A percentile compares a stretch with the other conserved stretches of the same genome.
Evolutionary conservation across 768 basidiomycete genomes (phyloP).

Genomic region (Collybia mongolica): DNA sequence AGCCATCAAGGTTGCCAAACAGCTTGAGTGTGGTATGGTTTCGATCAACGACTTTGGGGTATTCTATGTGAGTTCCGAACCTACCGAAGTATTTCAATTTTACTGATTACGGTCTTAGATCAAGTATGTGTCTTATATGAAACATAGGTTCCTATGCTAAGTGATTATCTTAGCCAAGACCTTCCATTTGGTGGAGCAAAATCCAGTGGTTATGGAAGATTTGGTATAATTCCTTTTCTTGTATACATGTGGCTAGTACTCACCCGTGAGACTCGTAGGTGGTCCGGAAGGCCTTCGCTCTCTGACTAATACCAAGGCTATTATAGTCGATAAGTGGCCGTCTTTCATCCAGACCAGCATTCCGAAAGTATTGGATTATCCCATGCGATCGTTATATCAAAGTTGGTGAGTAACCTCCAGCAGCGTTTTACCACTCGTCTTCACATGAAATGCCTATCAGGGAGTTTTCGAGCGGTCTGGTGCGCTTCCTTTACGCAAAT

Average conservation of each 20-base stretch:
- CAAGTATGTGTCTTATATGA: slow-evolving; percentile 49
- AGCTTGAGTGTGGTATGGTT: slow-evolving; percentile 94
- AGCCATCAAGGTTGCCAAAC: slow-evolving; percentile 77
- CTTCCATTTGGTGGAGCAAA: slow-evolving; percentile 95
- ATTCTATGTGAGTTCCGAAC: slow-evolving; percentile 63
- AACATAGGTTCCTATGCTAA: slow-evolving; percentile 11
- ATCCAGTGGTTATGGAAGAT: slow-evolving; percentile 89
- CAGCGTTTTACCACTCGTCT: too few species aligned
- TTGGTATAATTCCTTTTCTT: slow-evolving; percentile 49
- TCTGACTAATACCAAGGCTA: slow-evolving; percentile 85
- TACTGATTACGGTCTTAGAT: slow-evolving; percentile 38
- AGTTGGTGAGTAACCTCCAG: slow-evolving; percentile 61
- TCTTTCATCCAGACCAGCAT: slow-evolving; percentile 81
- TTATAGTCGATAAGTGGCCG: slow-evolving; percentile 86
- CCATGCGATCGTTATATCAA: slow-evolving; percentile 65
- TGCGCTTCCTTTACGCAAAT: slow-evolving; percentile 52
- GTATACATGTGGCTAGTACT: slow-evolving; percentile 4
- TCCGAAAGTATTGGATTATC: slow-evolving; percentile 85
- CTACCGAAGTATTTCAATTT: not conserved
- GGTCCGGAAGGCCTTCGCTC: slow-evolving; percentile 92
- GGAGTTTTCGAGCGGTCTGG: slow-evolving; percentile 49
- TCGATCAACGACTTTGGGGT: slow-evolving; percentile 93
- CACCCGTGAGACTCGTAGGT: slow-evolving; percentile 41
- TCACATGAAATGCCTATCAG: slow-evolving; percentile 22
- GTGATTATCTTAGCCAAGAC: slow-evolving; percentile 57